Evolutionary conservation across 73 alveolate species (phyloP).

Genomic region (Paramecium sexaurelia): DNA sequence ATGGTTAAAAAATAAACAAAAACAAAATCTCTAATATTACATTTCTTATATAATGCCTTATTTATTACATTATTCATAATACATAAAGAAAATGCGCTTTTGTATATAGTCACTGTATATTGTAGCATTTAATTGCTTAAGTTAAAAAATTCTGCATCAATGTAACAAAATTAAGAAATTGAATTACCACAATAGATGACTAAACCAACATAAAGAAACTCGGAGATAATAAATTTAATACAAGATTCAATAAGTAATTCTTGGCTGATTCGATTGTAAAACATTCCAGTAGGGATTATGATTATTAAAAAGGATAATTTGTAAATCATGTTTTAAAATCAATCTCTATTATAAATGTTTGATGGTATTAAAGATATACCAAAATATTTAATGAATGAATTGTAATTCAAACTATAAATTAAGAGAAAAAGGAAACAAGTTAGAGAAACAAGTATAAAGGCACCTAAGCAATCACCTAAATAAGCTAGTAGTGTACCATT

Average conservation of each 20-base stretch:
- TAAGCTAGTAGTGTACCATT: background rate
- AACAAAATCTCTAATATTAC: background rate
- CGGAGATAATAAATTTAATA: background rate
- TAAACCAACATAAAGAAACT: background rate
- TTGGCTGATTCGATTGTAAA: background rate
- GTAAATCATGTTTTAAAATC: background rate
- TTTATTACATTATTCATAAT: background rate
- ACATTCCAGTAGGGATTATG: conserved; percentile 41
- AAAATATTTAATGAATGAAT: background rate
- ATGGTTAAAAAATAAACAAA: background rate
- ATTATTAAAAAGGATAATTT: background rate
- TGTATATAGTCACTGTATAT: background rate
- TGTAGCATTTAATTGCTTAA: background rate
- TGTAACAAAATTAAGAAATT: background rate
- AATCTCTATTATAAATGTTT: background rate
- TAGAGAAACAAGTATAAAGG: background rate
- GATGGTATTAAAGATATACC: background rate
- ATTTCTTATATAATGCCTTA: background rate
- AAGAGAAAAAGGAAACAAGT: background rate
- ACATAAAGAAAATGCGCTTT: background rate
- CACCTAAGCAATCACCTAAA: background rate
- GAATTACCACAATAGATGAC: background rate
- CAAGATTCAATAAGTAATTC: background rate
- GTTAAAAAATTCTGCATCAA: background rate
- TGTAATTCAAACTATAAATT: background rate